Evolutionary conservation across 139 green algal genomes (phyloP), one percentile per base, ranked within the genome.

Genomic region (Closterium sp.): DNA sequence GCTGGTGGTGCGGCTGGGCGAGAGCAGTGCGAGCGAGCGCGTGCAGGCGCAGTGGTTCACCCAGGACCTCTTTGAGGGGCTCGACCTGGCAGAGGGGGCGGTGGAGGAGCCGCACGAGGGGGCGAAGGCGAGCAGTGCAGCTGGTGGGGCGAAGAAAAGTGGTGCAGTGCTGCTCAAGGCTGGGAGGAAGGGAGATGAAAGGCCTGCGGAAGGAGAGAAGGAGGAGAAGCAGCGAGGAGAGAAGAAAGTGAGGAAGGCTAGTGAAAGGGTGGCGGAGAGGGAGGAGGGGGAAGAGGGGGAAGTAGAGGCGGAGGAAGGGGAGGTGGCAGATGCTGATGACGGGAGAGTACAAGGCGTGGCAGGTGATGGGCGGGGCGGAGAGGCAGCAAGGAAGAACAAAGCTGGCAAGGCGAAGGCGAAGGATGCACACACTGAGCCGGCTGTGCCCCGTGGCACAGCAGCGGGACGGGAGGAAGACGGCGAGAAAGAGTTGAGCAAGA

Each of bases 21-120:
- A 87, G 85, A 87, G 28, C 28, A 31, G 28, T 21, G 30, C 31
- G 7, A 87, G 30, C 0, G 70, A 92, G 27, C 13, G 90, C 42
- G 79, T 79, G 22, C 79, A n/a, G 29, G 89, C 91, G 27, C 30
- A 86, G 45, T 96, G 95, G 95, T 96, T 96, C 86, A 92, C 84
- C 28, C 95, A 96, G 93, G 92, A 95, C 84, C 29, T 96, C 13
- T 96, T 96, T 27, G 79, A 88, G 73, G 89, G 90, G 17, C 32
- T 94, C 45, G 88, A 42, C 38, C 30, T 42, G 29, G 30, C 0
- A 10, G 29, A 9, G 1, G 24, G 0, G 31, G 13, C 38, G 24
- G 89, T 0, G 11, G 86, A 94, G 45, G 7, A 86, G 31, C 31
- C 19, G 27, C 38, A 89, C 0, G 89, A 42, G 1, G 89, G 42